Evolutionary conservation across 176 grass and related monocot genomes (phyloP).

Genomic region (Alloteropsis semialata): DNA sequence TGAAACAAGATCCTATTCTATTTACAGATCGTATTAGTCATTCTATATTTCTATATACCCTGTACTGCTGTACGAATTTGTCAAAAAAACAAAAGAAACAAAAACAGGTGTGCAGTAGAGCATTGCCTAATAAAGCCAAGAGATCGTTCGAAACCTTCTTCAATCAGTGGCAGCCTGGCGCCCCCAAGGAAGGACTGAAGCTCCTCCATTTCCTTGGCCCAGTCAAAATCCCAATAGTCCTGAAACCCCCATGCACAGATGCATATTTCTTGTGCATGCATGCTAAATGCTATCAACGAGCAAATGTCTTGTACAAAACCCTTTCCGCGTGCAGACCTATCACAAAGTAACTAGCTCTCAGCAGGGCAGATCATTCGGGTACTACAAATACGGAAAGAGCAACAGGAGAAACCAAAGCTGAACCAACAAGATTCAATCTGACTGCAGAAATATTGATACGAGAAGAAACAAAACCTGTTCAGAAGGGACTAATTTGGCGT

Average conservation of each 20-base stretch:
- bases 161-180: neutral
- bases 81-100: neutral
- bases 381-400: neutral
- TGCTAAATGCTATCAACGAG: neutral
- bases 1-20: neutral
- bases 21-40: neutral
- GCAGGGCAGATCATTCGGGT: neutral
- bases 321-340: neutral
- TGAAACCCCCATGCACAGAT: neutral
- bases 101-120: neutral
- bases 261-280: neutral
- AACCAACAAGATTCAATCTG: neutral
- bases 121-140: neutral
- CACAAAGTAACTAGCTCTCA: neutral
- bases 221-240: neutral
- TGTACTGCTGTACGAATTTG: neutral
- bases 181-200: neutral
- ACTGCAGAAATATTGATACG: neutral
- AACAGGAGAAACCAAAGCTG: neutral
- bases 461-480: slow-evolving; percentile 32
- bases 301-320: neutral
- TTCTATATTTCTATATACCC: no score
- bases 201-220: neutral
- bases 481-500: slow-evolving; percentile 85
- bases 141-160: neutral